Percentiles rank a stretch among this genome's conserved stretches.
Conservation (phyloP, 1,284 basidiomycete species). For the Leccinum pachyderme region DNA sequence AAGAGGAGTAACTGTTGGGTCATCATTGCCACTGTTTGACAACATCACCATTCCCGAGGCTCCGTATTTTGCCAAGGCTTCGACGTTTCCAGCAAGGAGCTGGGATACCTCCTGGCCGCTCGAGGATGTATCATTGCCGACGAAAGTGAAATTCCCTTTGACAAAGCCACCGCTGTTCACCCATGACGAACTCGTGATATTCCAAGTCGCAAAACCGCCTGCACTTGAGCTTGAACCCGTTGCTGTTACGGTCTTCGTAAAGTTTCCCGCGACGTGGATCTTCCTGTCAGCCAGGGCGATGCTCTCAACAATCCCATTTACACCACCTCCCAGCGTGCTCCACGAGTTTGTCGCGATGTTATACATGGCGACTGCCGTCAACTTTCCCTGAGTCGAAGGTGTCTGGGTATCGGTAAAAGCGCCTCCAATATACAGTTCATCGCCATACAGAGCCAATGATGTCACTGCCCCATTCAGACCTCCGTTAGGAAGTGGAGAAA, state of each 20-base stretch:
- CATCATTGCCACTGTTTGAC: conserved; percentile 51
- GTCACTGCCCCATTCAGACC: conserved; percentile 78
- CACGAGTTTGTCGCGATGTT: conserved; percentile 68
- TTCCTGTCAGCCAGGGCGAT: conserved; percentile 53
- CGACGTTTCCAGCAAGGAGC: conserved; percentile 65
- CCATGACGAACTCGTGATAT: conserved; percentile 66
- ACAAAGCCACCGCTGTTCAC: conserved; percentile 71
- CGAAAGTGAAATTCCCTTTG: conserved; percentile 70
- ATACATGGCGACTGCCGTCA: conserved; percentile 76
- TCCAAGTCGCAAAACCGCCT: conserved; percentile 79
- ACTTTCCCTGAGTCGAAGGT: conserved; percentile 48
- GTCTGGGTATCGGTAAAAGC: conserved; percentile 73
- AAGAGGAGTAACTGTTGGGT: conserved; percentile 59
- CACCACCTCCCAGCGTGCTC: conserved; percentile 69
- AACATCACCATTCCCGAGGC: conserved; percentile 72
- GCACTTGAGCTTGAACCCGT: conserved; percentile 40
- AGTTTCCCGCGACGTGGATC: conserved; percentile 74
- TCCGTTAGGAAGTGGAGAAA: conserved; percentile 53
- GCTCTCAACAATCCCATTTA: conserved; percentile 72
- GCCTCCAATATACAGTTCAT: conserved; percentile 81
- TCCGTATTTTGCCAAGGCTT: conserved; percentile 56
- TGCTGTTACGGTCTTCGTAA: conserved; percentile 53
- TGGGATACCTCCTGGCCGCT: conserved; percentile 41
- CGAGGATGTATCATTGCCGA: conserved; percentile 57
- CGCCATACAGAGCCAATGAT: conserved; percentile 59